These are phyloP conservation scores for Gynandropsis gynandra DNA, from an alignment of 345 rosid genomes.

Conservation along the genomic window DNA sequence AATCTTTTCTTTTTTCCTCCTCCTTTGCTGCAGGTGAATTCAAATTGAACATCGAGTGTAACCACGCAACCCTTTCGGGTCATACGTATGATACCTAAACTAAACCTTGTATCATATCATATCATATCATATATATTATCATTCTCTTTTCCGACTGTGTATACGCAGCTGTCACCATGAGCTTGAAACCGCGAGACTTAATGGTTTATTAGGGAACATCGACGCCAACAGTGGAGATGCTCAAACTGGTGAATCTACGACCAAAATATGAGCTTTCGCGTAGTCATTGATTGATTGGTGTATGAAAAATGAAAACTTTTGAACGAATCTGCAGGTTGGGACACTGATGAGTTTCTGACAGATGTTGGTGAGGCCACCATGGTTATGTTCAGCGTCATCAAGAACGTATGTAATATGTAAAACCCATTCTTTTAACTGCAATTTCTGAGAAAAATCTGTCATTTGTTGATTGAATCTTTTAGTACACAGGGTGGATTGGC, in stretches of 20 bases:
- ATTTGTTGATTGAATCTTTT: background rate
- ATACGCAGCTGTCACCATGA: constrained; percentile 78
- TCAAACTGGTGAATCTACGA: constrained; percentile 44
- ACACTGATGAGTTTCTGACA: constrained; percentile 88
- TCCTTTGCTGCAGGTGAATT: constrained; percentile 45
- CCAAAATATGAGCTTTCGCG: background rate
- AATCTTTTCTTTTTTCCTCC: background rate
- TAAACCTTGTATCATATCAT: background rate
- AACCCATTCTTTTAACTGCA: background rate
- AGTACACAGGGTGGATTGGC: constrained; percentile 68
- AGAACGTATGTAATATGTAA: constrained; percentile 42
- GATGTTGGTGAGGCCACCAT: constrained; percentile 83
- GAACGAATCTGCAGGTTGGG: constrained; percentile 58
- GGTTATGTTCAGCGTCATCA: constrained; percentile 84
- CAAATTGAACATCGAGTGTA: constrained; percentile 83
- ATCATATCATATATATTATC: background rate
- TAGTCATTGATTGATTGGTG: background rate
- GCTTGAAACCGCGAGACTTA: constrained; percentile 86
- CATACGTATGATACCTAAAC: constrained; percentile 42
- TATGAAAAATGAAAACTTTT: background rate
- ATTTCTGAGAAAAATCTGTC: background rate
- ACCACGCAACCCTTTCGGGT: constrained; percentile 97
- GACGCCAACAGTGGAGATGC: constrained; percentile 97
- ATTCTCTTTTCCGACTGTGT: background rate
- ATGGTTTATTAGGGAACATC: constrained; percentile 77